Evolutionary conservation across 1,284 basidiomycete genomes (phyloP).

Genomic region (Trametes hirsuta): DNA sequence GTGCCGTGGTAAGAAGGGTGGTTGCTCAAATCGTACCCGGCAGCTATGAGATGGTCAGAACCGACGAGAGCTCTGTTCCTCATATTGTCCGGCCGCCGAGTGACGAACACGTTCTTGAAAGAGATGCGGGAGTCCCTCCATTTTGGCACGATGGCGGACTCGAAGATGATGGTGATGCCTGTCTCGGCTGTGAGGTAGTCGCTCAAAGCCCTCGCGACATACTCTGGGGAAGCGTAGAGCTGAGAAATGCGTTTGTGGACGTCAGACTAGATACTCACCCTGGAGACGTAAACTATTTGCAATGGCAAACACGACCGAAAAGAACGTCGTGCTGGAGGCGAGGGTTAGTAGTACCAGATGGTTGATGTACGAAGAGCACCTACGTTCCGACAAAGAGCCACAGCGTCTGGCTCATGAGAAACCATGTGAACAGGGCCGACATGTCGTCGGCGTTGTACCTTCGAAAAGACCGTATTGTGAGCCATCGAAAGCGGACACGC

Average conservation of each 20-base stretch:
- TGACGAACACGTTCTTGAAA: conserved; percentile 96
- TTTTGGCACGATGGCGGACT: conserved; percentile 96
- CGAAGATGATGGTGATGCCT: conserved; percentile 94
- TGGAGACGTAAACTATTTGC: conserved; percentile 92
- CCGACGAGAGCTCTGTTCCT: conserved; percentile 24
- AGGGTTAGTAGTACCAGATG: conserved; percentile 26
- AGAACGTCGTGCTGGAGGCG: conserved; percentile 79
- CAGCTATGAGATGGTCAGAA: conserved; percentile 55
- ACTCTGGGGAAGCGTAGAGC: conserved; percentile 53
- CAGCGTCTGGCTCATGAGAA: conserved; percentile 90
- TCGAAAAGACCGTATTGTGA: conserved; percentile 94
- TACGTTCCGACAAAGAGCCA: conserved; percentile 96
- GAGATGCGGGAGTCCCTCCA: conserved; percentile 96
- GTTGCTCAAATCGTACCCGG: conserved; percentile 74
- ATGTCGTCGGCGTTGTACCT: conserved; percentile 97
- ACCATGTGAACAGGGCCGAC: conserved; percentile 95
- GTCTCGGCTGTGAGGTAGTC: conserved; percentile 94
- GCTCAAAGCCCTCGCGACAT: conserved; percentile 88
- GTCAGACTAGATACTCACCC: conserved; percentile 46
- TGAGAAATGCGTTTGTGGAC: background rate
- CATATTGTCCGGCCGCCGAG: conserved; percentile 64
- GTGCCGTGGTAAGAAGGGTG: conserved; percentile 70
- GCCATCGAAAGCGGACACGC: conserved; percentile 96
- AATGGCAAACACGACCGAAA: conserved; percentile 90
- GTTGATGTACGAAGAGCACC: conserved; percentile 33